Conservation (phyloP, 495 filamentous ascomycete genomes). For the Tirmania nivea region DNA sequence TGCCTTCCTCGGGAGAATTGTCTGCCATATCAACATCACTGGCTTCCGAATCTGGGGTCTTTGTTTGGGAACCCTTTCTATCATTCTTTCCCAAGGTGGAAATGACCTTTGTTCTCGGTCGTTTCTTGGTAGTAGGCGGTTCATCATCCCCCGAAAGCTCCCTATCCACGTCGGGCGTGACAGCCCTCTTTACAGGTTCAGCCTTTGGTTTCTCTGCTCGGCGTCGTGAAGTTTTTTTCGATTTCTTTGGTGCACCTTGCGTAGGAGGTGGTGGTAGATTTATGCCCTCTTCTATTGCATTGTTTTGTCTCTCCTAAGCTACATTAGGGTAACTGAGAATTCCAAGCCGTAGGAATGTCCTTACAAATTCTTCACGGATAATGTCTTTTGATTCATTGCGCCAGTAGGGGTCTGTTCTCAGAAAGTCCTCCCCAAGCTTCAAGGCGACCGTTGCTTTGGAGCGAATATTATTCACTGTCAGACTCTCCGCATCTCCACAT, state of each 20-base stretch:
- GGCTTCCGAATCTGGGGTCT: too few relatives aligned
- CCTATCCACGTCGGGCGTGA: background rate
- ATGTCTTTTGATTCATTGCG: slow-evolving; percentile 56
- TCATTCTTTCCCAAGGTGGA: too few relatives aligned
- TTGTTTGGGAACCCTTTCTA: too few relatives aligned
- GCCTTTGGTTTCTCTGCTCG: background rate
- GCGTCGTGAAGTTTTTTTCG: background rate
- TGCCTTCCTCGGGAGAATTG: too few relatives aligned
- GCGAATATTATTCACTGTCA: slow-evolving; percentile 60
- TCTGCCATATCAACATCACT: too few relatives aligned
- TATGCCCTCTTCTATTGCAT: background rate
- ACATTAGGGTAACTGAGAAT: too few relatives aligned
- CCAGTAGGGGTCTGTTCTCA: slow-evolving; percentile 44
- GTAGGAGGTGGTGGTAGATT: background rate
- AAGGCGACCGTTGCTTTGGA: slow-evolving; percentile 42
- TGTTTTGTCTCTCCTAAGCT: background rate
- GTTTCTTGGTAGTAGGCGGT: background rate
- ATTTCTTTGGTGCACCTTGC: background rate
- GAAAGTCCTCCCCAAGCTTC: slow-evolving; percentile 43
- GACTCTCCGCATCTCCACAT: slow-evolving; percentile 30
- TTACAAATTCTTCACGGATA: slow-evolving; percentile 49
- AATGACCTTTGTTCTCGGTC: slow-evolving; percentile 1
- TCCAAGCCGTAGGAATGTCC: slow-evolving; percentile 10
- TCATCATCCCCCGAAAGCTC: background rate
- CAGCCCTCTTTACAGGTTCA: slow-evolving; percentile 7